Base-by-base conservation (phyloP, 768 basidiomycete species). In the Boletales sp. region DNA sequence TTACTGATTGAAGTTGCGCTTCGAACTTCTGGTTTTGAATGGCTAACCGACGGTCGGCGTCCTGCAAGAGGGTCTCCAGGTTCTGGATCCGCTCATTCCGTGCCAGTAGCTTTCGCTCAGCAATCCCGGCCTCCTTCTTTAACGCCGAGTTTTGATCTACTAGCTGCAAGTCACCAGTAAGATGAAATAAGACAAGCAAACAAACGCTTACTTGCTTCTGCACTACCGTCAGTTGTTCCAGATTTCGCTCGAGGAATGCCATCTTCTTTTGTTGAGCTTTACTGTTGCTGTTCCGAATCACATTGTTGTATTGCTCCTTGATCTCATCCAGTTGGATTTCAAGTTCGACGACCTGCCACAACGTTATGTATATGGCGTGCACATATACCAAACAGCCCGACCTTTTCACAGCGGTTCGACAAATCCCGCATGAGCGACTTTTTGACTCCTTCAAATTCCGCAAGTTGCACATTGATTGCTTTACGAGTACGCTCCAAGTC, bases 331-430 rank as follows among this genome's bases (percentile, higher is more conserved):
- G 76, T 67, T 97, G 94, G 56, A 99, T 98, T 70, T 99, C 97
- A 27, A 99, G 84, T 71, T 98, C 97, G 45, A 99, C 95, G 37
- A 99, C 97, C 94, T 97, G 54, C 40, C 53, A 55, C 43, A 39
- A 56, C 45, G 30, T 35, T 19, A 31, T 65, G 34, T 57, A 53
- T 49, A 47, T 43, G 39, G 43, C 19, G 24, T 42, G 51, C 45
- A 41, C 21, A 70, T 27, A 48, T 15, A 38, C 34, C 41, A 10
- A 53, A 48, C 40, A 43, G 52, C 31, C 36, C 58, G 71, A 91
- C 94, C 86, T 98, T 98, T 78, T 99, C 97, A 68, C 97, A 99
- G 27, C 97, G 94, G 69, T 99, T 97, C 74, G 97, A 95, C 60
- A 99, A 72, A 75, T 99, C 97, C 34, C 93, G 87, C 90, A 99